These are phyloP conservation scores for Suhomyces choctaworum DNA, from an alignment of 1,139 yeast genomes.

Conservation along the genomic window DNA sequence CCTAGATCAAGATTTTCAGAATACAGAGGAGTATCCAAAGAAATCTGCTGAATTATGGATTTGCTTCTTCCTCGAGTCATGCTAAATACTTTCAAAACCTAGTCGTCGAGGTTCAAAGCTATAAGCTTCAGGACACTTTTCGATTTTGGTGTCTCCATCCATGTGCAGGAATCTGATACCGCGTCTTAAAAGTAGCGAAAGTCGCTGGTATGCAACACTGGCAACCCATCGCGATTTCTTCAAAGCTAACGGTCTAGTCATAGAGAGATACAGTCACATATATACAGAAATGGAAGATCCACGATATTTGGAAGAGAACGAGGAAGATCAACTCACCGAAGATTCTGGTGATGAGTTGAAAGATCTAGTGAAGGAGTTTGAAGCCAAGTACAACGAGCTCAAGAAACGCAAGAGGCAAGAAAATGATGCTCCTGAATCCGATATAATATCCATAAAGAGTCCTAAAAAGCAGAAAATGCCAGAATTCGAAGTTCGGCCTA, in stretches of 20 bases:
- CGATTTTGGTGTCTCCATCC: neutral
- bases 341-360: slow-evolving; percentile 27
- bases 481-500: neutral
- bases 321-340: slow-evolving; percentile 23
- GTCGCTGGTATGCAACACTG: too few relatives aligned
- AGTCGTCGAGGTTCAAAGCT: too few relatives aligned
- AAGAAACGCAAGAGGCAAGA: slow-evolving; percentile 15
- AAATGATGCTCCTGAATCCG: neutral
- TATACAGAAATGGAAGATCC: slow-evolving; percentile 22
- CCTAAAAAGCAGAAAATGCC: slow-evolving; percentile 2
- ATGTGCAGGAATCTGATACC: slow-evolving; percentile 4
- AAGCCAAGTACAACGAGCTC: slow-evolving; percentile 19
- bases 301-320: slow-evolving; percentile 14
- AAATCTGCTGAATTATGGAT: slow-evolving; percentile 51
- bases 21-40: slow-evolving; percentile 38
- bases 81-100: neutral
- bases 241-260: too few relatives aligned
- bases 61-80: slow-evolving; percentile 43
- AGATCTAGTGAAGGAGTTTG: slow-evolving; percentile 26
- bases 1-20: slow-evolving; percentile 18
- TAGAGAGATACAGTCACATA: neutral
- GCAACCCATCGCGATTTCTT: neutral
- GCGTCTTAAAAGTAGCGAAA: slow-evolving; percentile 1
- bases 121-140: neutral
- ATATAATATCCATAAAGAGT: too few relatives aligned